Conservation (phyloP, 345 rosid species). For the Ceriops zippeliana region DNA sequence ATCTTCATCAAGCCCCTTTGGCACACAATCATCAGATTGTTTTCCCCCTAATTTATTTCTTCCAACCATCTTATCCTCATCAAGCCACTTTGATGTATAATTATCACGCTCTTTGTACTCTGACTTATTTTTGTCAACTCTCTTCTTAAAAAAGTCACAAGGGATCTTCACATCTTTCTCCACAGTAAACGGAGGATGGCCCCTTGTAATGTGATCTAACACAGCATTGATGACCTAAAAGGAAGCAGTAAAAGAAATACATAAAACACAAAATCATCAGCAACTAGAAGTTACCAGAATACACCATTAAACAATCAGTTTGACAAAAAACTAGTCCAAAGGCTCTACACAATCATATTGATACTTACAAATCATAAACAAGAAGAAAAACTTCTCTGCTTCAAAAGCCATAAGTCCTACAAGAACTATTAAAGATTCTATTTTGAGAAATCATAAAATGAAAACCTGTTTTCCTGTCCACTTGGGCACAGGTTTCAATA, state of each 20-base stretch:
- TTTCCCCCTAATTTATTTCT: not conserved
- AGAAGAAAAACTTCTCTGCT: not conserved
- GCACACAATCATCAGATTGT: not conserved
- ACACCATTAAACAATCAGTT: not conserved
- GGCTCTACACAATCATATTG: not conserved
- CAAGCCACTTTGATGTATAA: constrained; percentile 11
- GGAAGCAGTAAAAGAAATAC: constrained; percentile 6
- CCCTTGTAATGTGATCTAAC: constrained; percentile 65
- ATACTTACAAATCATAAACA: not conserved
- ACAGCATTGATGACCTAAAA: constrained; percentile 68
- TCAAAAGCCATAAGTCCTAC: not conserved
- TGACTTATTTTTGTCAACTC: constrained; percentile 14
- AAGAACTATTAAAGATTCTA: not conserved
- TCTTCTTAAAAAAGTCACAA: constrained; percentile 61
- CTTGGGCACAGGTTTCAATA: constrained; percentile 79
- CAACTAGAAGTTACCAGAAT: not conserved
- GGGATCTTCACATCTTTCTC: constrained; percentile 76
- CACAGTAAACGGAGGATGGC: constrained; percentile 71
- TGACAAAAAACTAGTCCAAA: not conserved
- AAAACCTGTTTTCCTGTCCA: constrained; percentile 99
- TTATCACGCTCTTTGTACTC: not conserved
- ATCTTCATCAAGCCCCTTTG: constrained; percentile 48
- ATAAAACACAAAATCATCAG: constrained; percentile 4
- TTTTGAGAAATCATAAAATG: not conserved
- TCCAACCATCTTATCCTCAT: constrained; percentile 15